Evolutionary conservation across 345 rosid species (phyloP).

Genomic region (Cochlearia excelsa): DNA sequence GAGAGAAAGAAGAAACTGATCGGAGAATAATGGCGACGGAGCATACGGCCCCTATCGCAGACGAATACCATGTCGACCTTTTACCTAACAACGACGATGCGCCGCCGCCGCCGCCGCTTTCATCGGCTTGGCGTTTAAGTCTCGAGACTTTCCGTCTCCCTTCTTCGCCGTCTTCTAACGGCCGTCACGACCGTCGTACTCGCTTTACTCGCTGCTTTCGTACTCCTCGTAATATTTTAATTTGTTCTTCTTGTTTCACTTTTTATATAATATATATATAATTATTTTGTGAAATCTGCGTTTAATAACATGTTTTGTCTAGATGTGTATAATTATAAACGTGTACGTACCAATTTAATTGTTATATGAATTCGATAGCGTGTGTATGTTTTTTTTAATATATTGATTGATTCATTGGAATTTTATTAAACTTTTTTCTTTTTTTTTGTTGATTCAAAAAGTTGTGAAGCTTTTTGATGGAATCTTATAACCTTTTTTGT

Average conservation of each 20-base stretch:
- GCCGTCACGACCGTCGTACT: constrained; percentile 25
- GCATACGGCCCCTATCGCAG: constrained; percentile 5
- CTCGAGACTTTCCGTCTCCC: constrained; percentile 49
- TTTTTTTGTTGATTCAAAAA: constrained; percentile 28
- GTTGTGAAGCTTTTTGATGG: constrained; percentile 23
- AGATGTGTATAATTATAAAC: no score
- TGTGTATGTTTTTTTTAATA: not conserved
- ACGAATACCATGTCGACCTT: constrained; percentile 37
- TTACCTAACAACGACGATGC: constrained; percentile 24
- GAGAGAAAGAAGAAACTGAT: not conserved
- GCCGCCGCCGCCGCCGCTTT: constrained; percentile 3
- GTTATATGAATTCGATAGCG: no score
- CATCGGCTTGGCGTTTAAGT: constrained; percentile 50
- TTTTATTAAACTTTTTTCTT: not conserved
- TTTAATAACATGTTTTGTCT: no score
- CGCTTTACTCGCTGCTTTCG: constrained; percentile 29
- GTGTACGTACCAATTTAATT: no score
- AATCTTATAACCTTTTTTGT: constrained; percentile 21
- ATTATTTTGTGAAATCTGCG: not conserved
- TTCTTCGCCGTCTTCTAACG: constrained; percentile 5
- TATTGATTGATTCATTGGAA: constrained; percentile 24
- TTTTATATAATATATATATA: no score
- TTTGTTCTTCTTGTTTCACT: not conserved
- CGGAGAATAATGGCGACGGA: constrained; percentile 26
- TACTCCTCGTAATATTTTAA: constrained; percentile 35